Percentiles rank a stretch among this genome's conserved stretches.
These are phyloP conservation scores for Theileria orientalis DNA, from an alignment of 169 alveolate genomes.

Conservation along the genomic window DNA sequence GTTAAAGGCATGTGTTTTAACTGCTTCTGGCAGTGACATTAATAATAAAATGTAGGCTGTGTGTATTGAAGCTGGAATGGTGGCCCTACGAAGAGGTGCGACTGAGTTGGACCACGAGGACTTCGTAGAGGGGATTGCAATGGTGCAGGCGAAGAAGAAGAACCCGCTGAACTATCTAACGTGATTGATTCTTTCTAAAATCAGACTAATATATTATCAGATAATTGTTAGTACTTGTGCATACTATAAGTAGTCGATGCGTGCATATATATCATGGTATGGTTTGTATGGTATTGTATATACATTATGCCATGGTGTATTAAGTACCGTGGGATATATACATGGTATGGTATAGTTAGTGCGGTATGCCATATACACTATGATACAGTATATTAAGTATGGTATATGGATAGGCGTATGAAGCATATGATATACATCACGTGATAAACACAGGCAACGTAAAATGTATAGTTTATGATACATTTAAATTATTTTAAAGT, in stretches of 20 bases:
- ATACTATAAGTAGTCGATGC: not conserved
- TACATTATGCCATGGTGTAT: too few species aligned
- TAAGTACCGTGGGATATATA: too few species aligned
- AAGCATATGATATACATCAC: too few species aligned
- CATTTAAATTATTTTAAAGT: not conserved
- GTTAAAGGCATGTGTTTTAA: constrained; percentile 72
- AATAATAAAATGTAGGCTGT: constrained; percentile 80
- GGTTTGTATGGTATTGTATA: too few species aligned
- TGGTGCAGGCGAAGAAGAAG: constrained; percentile 97
- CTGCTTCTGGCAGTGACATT: not conserved
- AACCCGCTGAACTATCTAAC: constrained; percentile 94
- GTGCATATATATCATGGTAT: too few species aligned
- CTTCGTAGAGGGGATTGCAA: constrained; percentile 96
- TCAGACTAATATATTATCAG: not conserved
- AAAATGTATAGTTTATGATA: not conserved
- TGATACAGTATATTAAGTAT: too few species aligned
- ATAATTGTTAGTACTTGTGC: not conserved
- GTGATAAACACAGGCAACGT: too few species aligned
- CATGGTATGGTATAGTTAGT: too few species aligned
- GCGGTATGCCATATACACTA: too few species aligned
- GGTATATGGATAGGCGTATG: too few species aligned
- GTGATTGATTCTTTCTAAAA: constrained; percentile 31
- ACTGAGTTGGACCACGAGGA: constrained; percentile 97
- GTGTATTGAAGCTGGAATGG: constrained; percentile 99
- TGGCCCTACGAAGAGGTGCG: constrained; percentile 95